Conservation (phyloP, 1,284 basidiomycete genomes). For the Peniophora sp. region DNA sequence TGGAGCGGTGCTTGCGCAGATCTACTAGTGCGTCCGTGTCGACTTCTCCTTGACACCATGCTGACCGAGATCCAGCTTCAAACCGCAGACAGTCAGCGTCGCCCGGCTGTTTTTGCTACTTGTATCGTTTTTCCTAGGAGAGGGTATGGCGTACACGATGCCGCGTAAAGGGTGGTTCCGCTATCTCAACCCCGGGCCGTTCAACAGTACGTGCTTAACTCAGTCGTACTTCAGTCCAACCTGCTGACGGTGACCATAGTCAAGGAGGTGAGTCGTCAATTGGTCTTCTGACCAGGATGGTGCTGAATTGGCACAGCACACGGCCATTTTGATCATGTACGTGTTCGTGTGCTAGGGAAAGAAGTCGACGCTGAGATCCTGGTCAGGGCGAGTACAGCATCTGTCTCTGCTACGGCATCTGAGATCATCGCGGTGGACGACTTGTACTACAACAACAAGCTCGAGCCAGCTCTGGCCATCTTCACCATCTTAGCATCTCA, state of each 20-base stretch:
- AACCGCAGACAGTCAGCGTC: slow-evolving; percentile 25
- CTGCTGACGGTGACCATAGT: slow-evolving; percentile 11
- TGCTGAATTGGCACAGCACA: slow-evolving; percentile 3
- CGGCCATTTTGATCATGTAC: slow-evolving; percentile 9
- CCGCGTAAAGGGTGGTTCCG: slow-evolving; percentile 25
- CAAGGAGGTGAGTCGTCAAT: slow-evolving; percentile 14
- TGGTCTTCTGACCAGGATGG: neutral
- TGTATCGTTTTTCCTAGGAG: slow-evolving; percentile 29
- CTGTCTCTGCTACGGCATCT: slow-evolving; percentile 10
- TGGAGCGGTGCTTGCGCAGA: slow-evolving; percentile 27
- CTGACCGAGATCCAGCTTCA: slow-evolving; percentile 21
- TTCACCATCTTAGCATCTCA: slow-evolving; percentile 24
- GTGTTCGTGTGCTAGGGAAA: slow-evolving; percentile 11
- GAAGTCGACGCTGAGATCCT: slow-evolving; percentile 11
- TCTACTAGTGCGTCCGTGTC: slow-evolving; percentile 14
- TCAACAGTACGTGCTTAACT: slow-evolving; percentile 24
- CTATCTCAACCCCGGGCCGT: slow-evolving; percentile 35
- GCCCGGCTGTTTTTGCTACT: slow-evolving; percentile 27
- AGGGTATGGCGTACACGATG: slow-evolving; percentile 22
- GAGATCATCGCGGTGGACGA: slow-evolving; percentile 24
- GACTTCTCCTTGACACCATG: neutral
- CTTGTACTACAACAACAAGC: slow-evolving; percentile 27
- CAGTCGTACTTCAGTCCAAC: neutral
- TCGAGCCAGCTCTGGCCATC: slow-evolving; percentile 27
- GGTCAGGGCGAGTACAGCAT: slow-evolving; percentile 15